Conservation (phyloP, 495 filamentous ascomycete species). For the Peziza echinospora region DNA sequence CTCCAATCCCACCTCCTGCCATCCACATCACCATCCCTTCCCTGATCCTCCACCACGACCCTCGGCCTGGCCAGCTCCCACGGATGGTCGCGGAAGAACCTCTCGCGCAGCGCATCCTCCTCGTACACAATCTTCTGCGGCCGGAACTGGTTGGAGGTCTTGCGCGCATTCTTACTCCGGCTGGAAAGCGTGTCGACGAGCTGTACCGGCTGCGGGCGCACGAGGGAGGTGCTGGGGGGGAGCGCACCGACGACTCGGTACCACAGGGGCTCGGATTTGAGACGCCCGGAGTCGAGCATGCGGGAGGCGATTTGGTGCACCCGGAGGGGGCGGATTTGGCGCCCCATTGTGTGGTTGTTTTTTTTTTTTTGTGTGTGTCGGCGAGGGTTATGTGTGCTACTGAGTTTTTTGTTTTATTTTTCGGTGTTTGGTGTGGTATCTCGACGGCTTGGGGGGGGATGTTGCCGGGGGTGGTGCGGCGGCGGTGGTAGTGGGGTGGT, state of each 20-base stretch:
- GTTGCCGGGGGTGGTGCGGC: neutral
- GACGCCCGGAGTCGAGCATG: constrained; percentile 27
- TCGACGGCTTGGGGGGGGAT: too few species aligned
- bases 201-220: constrained; percentile 43
- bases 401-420: too few species aligned
- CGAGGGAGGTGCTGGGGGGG: constrained; percentile 58
- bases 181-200: constrained; percentile 23
- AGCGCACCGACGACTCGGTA: constrained; percentile 47
- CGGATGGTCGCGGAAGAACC: constrained; percentile 84
- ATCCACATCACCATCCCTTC: constrained; percentile 60
- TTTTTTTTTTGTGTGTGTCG: neutral
- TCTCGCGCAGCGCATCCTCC: constrained; percentile 57
- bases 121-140: constrained; percentile 60
- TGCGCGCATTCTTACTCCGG: constrained; percentile 19
- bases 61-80: constrained; percentile 88
- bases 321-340: constrained; percentile 39
- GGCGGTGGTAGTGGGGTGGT: constrained; percentile 1
- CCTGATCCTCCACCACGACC: constrained; percentile 65
- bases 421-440: too few species aligned
- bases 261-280: constrained; percentile 44
- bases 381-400: neutral
- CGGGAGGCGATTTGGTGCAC: constrained; percentile 45
- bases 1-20: constrained; percentile 51
- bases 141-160: constrained; percentile 39
- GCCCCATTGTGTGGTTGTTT: constrained; percentile 10